Percentiles rank a stretch among this genome's conserved stretches.
Conservation (phyloP, 176 grass and related monocot species). For the Pharus latifolius region DNA sequence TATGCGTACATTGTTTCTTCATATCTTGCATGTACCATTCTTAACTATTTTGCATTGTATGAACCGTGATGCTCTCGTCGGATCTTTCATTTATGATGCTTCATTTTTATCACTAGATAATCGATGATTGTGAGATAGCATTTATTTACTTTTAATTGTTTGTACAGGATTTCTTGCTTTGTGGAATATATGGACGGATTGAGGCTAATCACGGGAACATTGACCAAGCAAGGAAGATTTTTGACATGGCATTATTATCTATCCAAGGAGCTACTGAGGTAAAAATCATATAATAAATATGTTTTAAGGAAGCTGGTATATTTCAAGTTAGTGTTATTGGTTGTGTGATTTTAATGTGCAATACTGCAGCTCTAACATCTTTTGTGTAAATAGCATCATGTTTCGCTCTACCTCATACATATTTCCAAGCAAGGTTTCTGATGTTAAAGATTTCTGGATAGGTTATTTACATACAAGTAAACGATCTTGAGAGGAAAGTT, state of each 20-base stretch:
- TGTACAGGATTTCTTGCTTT: conserved; percentile 76
- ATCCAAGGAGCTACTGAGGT: conserved; percentile 66
- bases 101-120: neutral
- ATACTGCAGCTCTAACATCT: neutral
- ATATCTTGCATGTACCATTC: neutral
- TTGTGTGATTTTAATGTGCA: neutral
- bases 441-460: neutral
- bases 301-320: neutral
- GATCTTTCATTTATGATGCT: neutral
- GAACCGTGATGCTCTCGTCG: neutral
- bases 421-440: neutral
- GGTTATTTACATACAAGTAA: too few relatives aligned
- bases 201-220: conserved; percentile 73
- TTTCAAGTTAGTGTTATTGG: neutral
- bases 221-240: conserved; percentile 91
- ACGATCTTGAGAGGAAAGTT: too few relatives aligned
- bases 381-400: neutral
- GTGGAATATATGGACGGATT: conserved; percentile 82
- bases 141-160: neutral
- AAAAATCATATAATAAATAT: conserved; percentile 22
- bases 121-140: neutral
- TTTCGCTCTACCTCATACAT: neutral
- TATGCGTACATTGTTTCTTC: neutral
- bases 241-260: conserved; percentile 88
- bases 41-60: neutral